Evolutionary conservation across 2,329 filamentous ascomycete genomes (phyloP).

Genomic region (Botrytis byssoidea): DNA sequence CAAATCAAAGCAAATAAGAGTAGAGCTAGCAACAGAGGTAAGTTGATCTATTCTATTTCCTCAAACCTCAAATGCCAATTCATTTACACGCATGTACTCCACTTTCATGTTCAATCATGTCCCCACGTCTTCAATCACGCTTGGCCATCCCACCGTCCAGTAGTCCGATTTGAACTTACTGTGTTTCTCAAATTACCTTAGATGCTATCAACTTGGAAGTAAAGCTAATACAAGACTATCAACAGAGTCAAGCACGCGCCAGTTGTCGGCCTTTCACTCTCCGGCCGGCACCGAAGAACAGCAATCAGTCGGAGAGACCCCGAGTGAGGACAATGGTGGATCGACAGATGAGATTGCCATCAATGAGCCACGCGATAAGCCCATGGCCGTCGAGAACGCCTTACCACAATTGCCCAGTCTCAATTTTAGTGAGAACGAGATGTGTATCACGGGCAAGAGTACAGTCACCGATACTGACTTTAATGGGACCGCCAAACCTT

Average conservation of each 20-base stretch:
- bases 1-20: constrained; percentile 18
- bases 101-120: neutral
- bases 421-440: constrained; percentile 10
- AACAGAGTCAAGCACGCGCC: neutral
- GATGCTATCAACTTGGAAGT: neutral
- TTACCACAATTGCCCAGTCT: constrained; percentile 14
- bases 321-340: neutral
- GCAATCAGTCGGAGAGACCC: neutral
- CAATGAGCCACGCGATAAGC: neutral
- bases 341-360: neutral
- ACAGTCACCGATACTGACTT: neutral
- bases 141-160: neutral
- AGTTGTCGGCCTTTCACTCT: neutral
- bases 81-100: neutral
- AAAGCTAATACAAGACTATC: neutral
- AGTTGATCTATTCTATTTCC: neutral
- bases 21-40: neutral
- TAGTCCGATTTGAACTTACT: no score
- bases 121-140: neutral
- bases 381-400: neutral
- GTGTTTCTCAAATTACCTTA: neutral
- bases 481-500: neutral
- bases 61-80: constrained; percentile 17
- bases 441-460: neutral
- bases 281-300: neutral